Percentiles rank a stretch among this genome's conserved stretches.
phyloP scores from a whole-genome alignment of 768 basidiomycete species.

The Kwoniella bestiolae region DNA sequence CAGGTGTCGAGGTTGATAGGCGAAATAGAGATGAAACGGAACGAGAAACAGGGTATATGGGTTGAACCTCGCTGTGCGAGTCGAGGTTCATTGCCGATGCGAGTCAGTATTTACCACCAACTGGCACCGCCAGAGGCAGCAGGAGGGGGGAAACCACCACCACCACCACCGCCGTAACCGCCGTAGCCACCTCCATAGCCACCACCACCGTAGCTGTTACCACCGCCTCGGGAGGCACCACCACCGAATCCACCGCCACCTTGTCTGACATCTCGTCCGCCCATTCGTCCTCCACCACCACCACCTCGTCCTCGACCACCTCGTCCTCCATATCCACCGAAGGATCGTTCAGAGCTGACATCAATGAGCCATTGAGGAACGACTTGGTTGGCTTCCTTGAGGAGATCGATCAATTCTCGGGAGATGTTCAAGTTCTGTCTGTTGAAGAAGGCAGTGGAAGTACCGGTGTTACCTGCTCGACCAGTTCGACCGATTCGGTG shows the following conservation, averaged over 20 bases:
- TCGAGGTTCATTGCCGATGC: background rate
- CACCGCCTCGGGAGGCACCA: slow-evolving; percentile 61
- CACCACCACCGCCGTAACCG: slow-evolving; percentile 56
- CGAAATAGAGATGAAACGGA: background rate
- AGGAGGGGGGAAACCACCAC: slow-evolving; percentile 48
- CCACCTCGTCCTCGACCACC: slow-evolving; percentile 54
- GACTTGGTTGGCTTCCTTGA: slow-evolving; percentile 92
- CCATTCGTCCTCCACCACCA: slow-evolving; percentile 63
- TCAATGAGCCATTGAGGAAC: slow-evolving; percentile 89
- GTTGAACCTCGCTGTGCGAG: background rate
- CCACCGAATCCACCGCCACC: slow-evolving; percentile 55
- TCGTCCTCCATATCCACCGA: slow-evolving; percentile 66
- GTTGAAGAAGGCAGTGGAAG: slow-evolving; percentile 84
- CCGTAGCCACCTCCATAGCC: slow-evolving; percentile 46
- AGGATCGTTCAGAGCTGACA: slow-evolving; percentile 70
- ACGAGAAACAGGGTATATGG: slow-evolving; percentile 15
- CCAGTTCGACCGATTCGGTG: slow-evolving; percentile 98
- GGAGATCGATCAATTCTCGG: slow-evolving; percentile 85
- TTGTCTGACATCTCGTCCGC: slow-evolving; percentile 61
- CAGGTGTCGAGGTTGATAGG: background rate
- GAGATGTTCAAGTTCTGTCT: slow-evolving; percentile 90
- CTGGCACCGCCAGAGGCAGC: slow-evolving; percentile 42
- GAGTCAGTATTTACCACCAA: slow-evolving; percentile 44
- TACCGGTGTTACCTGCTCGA: slow-evolving; percentile 96
- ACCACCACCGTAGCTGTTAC: slow-evolving; percentile 58